phyloP scores from a whole-genome alignment of 2,329 filamentous ascomycete species.

The Helotiales sp. region DNA sequence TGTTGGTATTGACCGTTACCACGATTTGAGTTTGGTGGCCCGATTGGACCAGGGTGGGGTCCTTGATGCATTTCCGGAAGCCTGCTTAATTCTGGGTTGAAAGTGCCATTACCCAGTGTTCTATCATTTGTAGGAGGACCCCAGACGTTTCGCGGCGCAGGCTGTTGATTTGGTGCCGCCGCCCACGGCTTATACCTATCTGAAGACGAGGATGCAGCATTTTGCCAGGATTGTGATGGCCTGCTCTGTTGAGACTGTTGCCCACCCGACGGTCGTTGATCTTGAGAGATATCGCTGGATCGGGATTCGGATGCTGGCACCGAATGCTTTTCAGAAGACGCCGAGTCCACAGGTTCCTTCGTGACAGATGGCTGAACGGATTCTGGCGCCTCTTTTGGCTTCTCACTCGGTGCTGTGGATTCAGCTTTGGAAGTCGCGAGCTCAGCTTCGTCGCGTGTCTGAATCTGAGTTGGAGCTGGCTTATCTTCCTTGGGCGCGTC shows the following conservation, averaged over 20 bases:
- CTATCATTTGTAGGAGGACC: slow-evolving; percentile 68
- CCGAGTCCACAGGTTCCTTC: slow-evolving; percentile 8
- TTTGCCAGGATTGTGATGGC: slow-evolving; percentile 34
- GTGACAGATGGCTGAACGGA: slow-evolving; percentile 8
- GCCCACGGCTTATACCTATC: slow-evolving; percentile 54
- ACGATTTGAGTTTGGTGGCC: slow-evolving; percentile 32
- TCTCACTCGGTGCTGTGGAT: slow-evolving; percentile 2
- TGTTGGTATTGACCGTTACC: slow-evolving; percentile 29
- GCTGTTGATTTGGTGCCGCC: slow-evolving; percentile 39
- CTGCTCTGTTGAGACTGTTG: slow-evolving; percentile 26
- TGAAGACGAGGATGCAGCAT: slow-evolving; percentile 30
- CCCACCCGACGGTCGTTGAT: slow-evolving; percentile 39
- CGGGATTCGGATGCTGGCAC: slow-evolving; percentile 14
- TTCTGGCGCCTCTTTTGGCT: slow-evolving; percentile 12
- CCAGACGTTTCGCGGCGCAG: slow-evolving; percentile 65
- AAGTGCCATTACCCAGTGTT: slow-evolving; percentile 76
- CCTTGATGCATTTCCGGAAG: slow-evolving; percentile 33
- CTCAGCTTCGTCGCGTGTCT: slow-evolving; percentile 26
- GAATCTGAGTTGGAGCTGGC: slow-evolving; percentile 37
- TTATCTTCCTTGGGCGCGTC: slow-evolving; percentile 47
- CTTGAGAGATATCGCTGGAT: slow-evolving; percentile 25
- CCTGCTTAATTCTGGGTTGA: slow-evolving; percentile 60
- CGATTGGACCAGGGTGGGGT: slow-evolving; percentile 36
- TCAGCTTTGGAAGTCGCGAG: slow-evolving; percentile 2
- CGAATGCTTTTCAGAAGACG: slow-evolving; percentile 12